Conservation (phyloP, 2,329 filamentous ascomycete genomes). For the Amphichorda felina region DNA sequence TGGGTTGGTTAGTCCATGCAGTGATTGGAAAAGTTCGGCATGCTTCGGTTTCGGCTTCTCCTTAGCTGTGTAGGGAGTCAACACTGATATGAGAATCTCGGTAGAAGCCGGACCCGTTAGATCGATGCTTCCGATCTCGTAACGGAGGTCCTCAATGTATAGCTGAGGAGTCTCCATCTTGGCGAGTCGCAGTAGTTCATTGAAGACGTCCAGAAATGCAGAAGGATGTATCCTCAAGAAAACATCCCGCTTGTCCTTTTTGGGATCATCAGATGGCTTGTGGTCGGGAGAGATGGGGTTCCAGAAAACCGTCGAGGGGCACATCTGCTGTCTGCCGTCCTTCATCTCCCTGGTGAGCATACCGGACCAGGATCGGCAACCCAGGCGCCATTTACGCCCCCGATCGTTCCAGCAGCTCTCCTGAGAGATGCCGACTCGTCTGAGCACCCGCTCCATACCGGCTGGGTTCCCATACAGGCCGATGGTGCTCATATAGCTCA, state of each 20-base stretch:
- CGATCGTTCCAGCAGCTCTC: constrained; percentile 50
- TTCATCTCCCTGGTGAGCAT: constrained; percentile 36
- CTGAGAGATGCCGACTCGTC: constrained; percentile 48
- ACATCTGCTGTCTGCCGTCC: constrained; percentile 46
- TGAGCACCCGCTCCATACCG: constrained; percentile 56
- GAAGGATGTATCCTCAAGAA: constrained; percentile 76
- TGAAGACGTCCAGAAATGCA: constrained; percentile 59
- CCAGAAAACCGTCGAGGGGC: constrained; percentile 68
- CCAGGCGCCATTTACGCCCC: constrained; percentile 58
- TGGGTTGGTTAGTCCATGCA: constrained; percentile 53
- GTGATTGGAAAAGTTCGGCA: constrained; percentile 34
- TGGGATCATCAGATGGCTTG: constrained; percentile 7
- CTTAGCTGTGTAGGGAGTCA: constrained; percentile 38
- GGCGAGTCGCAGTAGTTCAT: constrained; percentile 43
- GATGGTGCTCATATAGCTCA: constrained; percentile 86
- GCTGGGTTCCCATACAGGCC: constrained; percentile 55
- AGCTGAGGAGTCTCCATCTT: constrained; percentile 51
- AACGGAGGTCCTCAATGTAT: constrained; percentile 56
- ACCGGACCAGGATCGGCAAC: constrained; percentile 36
- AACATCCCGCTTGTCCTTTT: constrained; percentile 27
- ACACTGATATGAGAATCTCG: constrained; percentile 59
- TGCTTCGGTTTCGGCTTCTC: constrained; percentile 22
- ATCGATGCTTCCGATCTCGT: constrained; percentile 51
- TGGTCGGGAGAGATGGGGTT: constrained; percentile 31
- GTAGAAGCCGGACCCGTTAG: constrained; percentile 59